phyloP scores from a whole-genome alignment of 1,284 basidiomycete species.

The Ustilago loliicola region DNA sequence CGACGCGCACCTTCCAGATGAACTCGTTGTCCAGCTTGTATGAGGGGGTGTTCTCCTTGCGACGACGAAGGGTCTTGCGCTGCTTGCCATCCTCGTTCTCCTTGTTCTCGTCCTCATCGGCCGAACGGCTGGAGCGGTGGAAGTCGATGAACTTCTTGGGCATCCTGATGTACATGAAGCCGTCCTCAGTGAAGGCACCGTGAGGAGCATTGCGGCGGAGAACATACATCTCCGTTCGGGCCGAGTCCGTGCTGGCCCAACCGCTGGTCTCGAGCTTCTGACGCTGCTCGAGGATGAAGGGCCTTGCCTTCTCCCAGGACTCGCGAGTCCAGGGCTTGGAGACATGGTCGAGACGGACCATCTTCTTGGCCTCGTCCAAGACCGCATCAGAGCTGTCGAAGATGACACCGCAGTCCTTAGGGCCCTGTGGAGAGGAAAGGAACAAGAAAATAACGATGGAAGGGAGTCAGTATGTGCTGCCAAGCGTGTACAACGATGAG shows the following conservation, averaged over 20 bases:
- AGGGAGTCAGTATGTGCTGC: not conserved
- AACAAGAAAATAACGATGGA: not conserved
- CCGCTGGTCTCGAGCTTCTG: conserved; percentile 66
- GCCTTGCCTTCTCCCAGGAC: conserved; percentile 65
- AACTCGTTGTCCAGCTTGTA: conserved; percentile 63
- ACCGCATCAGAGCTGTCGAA: conserved; percentile 62
- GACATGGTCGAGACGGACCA: conserved; percentile 61
- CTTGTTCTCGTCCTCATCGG: conserved; percentile 51
- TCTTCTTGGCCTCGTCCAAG: conserved; percentile 56
- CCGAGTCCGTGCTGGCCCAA: conserved; percentile 57
- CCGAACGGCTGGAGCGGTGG: conserved; percentile 53
- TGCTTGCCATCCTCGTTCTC: conserved; percentile 54
- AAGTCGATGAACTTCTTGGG: conserved; percentile 68
- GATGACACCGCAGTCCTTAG: conserved; percentile 61
- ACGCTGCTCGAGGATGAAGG: conserved; percentile 66
- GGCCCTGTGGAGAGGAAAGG: conserved; percentile 35
- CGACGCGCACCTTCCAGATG: conserved; percentile 65
- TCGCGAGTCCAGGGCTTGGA: conserved; percentile 67
- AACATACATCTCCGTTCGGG: conserved; percentile 65
- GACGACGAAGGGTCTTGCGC: conserved; percentile 55
- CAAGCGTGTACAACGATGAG: not conserved
- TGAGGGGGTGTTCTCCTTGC: conserved; percentile 60
- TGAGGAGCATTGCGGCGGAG: conserved; percentile 61
- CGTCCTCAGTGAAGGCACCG: conserved; percentile 65
- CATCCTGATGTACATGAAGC: conserved; percentile 65